phyloP scores from a whole-genome alignment of 2,329 filamentous ascomycete species.

The Trichoderma sp. region DNA sequence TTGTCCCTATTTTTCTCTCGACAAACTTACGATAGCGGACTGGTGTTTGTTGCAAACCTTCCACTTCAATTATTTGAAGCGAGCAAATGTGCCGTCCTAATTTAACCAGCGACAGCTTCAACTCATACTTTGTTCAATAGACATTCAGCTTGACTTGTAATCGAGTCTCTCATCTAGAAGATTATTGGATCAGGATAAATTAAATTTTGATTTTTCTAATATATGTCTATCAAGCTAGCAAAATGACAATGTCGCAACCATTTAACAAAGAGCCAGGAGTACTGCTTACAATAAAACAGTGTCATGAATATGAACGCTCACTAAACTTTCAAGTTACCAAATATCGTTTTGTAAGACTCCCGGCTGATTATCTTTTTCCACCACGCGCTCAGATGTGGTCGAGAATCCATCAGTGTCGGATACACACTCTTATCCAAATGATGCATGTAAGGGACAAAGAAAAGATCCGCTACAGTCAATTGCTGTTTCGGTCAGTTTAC shows the following conservation, averaged over 20 bases:
- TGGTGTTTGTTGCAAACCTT: no score
- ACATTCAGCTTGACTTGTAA: not conserved
- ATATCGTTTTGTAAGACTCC: not conserved
- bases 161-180: not conserved
- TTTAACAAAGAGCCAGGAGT: not conserved
- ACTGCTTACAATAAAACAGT: not conserved
- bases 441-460: constrained; percentile 15
- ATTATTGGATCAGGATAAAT: not conserved
- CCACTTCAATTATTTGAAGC: no score
- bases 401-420: not conserved
- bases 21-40: not conserved
- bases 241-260: not conserved
- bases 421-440: not conserved
- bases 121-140: not conserved
- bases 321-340: not conserved
- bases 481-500: not conserved
- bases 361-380: not conserved
- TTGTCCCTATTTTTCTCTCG: not conserved
- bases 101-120: no score
- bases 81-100: no score
- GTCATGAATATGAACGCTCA: not conserved
- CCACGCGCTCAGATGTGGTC: not conserved
- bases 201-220: no score
- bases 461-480: not conserved
- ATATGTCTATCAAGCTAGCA: not conserved